Conservation (phyloP, 2,329 filamentous ascomycete species). For the Fonsecaea pedrosoi region DNA sequence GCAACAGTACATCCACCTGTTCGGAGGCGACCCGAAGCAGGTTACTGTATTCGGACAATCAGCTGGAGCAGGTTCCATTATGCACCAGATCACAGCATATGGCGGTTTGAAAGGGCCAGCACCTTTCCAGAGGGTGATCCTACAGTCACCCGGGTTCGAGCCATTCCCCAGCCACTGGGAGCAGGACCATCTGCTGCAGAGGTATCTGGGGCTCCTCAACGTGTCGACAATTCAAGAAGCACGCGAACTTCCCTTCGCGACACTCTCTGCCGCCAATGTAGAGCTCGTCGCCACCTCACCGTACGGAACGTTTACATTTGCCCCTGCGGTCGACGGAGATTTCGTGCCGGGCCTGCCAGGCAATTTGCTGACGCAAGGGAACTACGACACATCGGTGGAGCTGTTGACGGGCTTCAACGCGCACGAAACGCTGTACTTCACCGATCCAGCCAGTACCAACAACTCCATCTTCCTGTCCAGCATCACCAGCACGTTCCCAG, state of each 20-base stretch:
- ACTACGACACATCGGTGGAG: constrained; percentile 53
- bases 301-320: constrained; percentile 53
- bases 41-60: constrained; percentile 61
- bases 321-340: constrained; percentile 57
- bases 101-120: background rate
- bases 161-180: constrained; percentile 45
- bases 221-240: constrained; percentile 55
- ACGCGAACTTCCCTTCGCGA: constrained; percentile 48
- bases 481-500: constrained; percentile 40
- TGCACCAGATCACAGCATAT: constrained; percentile 42
- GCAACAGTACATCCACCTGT: constrained; percentile 59
- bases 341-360: constrained; percentile 57
- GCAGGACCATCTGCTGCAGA: constrained; percentile 49
- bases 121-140: constrained; percentile 49
- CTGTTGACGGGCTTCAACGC: constrained; percentile 56
- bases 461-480: constrained; percentile 36
- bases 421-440: constrained; percentile 52
- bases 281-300: constrained; percentile 47
- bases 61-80: constrained; percentile 61
- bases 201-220: constrained; percentile 51
- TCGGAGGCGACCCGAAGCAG: constrained; percentile 59
- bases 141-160: constrained; percentile 52
- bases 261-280: constrained; percentile 54
- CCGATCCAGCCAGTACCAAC: constrained; percentile 43
- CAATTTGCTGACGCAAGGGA: constrained; percentile 48